Base-by-base conservation (phyloP, 108 stramenopile species). In the Skeletonema costatum region DNA sequence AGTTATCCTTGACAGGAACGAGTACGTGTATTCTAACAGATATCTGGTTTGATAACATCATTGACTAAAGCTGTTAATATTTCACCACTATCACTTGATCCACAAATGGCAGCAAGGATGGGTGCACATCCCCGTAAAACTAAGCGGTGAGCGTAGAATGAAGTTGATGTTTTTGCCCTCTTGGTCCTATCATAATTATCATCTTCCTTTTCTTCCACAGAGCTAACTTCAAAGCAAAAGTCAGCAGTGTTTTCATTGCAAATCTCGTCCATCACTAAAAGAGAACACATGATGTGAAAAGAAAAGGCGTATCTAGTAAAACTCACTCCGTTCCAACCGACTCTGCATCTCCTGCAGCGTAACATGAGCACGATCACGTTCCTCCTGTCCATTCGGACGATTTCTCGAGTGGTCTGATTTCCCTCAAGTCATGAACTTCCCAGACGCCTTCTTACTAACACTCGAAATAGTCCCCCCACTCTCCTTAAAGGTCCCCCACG, bases 401-500 rank as follows among this genome's bases (percentile, higher is more conserved):
- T 17, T 29, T 67, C 66, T 7, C 63, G 65, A 50, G 29, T 32
- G 16, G 25, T 25, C 25, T 25, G 25, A 25, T 25, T 25, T 5
- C 36, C 4, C 38, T 64, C 12, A 83, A 42, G 81, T 86, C 75
- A 93, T 74, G 60, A 90, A 95, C 48, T 85, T 88, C 36, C 89
- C 94, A 72, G 84, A 84, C 10, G 83, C 83, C 74, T 95, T 95
- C 76, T 88, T 80, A 53, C 81, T 75, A 41, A 90, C 89, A 71
- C 87, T 88, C 11, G 81, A 80, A 33, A 93, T 32, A 14, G 86
- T 84, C 42, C 94, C 94, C 50, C 92, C 94, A 70, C 84, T 86
- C 48, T 85, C 94, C 72, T 95, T 95, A 70, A 95, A 95, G 35
- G 88, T 83, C 25, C 83, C 87, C 94, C 94, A 95, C 9, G 85